Percentiles rank a stretch among this genome's conserved stretches.
Conservation (phyloP, 176 grass and related monocot genomes). For the Aegilops sharonensis region DNA sequence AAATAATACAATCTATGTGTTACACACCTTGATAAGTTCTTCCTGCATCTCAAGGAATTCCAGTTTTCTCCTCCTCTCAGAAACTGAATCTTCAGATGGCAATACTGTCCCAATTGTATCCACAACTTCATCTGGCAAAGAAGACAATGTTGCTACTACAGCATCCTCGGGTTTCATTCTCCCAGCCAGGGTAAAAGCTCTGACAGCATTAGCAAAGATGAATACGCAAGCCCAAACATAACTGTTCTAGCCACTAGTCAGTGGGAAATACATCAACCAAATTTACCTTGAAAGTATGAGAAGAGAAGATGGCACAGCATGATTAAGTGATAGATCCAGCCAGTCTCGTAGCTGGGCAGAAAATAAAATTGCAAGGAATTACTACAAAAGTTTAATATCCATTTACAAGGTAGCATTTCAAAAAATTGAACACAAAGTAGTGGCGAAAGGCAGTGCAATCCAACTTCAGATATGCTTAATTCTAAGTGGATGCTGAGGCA, state of each 20-base stretch:
- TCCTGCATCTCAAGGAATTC: conserved; percentile 99
- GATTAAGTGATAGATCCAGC: conserved; percentile 98
- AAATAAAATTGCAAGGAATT: conserved; percentile 19
- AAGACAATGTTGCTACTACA: conserved; percentile 98
- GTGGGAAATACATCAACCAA: conserved; percentile 2
- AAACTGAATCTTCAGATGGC: conserved; percentile 97
- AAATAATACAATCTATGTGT: neutral
- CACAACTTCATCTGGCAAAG: conserved; percentile 97
- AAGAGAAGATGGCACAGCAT: conserved; percentile 91
- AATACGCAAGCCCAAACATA: conserved; percentile 23
- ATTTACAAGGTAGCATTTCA: conserved; percentile 6
- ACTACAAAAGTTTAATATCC: conserved; percentile 17
- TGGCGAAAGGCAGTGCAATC: conserved; percentile 4
- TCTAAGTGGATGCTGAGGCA: conserved; percentile 5
- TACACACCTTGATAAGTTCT: conserved; percentile 96
- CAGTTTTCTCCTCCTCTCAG: conserved; percentile 89
- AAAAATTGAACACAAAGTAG: neutral
- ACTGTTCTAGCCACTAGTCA: neutral
- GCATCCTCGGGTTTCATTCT: conserved; percentile 98
- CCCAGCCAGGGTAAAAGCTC: conserved; percentile 94
- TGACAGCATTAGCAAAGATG: conserved; percentile 39
- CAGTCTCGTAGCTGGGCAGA: conserved; percentile 79
- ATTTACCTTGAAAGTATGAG: conserved; percentile 95
- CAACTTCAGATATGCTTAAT: neutral
- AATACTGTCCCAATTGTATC: conserved; percentile 93